Percentiles rank a stretch among this genome's conserved stretches.
These are phyloP conservation scores for Lentinula edodes DNA, from an alignment of 768 basidiomycete species.

Conservation along the genomic window DNA sequence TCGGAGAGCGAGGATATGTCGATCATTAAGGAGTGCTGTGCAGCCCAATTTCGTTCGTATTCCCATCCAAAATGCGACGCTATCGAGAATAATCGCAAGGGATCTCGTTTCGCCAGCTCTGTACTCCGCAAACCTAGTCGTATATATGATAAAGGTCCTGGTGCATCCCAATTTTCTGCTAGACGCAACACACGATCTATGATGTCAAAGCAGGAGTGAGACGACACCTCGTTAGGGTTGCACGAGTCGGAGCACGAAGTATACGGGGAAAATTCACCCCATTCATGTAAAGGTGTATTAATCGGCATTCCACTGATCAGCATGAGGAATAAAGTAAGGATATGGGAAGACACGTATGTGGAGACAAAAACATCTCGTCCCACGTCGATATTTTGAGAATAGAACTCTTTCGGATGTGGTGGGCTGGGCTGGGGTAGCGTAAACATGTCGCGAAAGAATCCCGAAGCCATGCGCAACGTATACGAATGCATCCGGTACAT, in stretches of 20 bases:
- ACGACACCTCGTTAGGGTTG: slow-evolving; percentile 10
- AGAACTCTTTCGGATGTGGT: neutral
- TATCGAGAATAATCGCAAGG: slow-evolving; percentile 48
- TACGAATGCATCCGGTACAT: slow-evolving; percentile 41
- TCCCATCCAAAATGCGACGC: slow-evolving; percentile 61
- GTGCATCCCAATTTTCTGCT: slow-evolving; percentile 70
- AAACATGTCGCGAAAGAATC: slow-evolving; percentile 46
- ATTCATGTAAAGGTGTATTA: neutral
- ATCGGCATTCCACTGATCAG: slow-evolving; percentile 2
- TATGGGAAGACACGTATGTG: slow-evolving; percentile 3
- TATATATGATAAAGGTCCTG: slow-evolving; percentile 51
- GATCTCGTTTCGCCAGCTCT: slow-evolving; percentile 35
- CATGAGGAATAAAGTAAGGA: slow-evolving; percentile 5
- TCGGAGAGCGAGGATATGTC: slow-evolving; percentile 36
- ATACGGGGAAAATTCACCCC: neutral
- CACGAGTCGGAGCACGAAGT: neutral
- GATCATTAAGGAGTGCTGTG: slow-evolving; percentile 50
- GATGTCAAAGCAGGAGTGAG: slow-evolving; percentile 47
- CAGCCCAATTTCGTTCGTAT: slow-evolving; percentile 50
- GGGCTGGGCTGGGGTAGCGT: slow-evolving; percentile 32
- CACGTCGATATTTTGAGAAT: neutral
- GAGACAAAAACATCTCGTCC: neutral
- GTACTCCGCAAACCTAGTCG: slow-evolving; percentile 46
- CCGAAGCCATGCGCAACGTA: slow-evolving; percentile 46
- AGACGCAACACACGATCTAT: slow-evolving; percentile 51